A percentile compares a stretch with the other conserved stretches of the same genome.
Evolutionary conservation across 2,329 filamentous ascomycete species (phyloP).

Genomic region (Cercospora canescens): DNA sequence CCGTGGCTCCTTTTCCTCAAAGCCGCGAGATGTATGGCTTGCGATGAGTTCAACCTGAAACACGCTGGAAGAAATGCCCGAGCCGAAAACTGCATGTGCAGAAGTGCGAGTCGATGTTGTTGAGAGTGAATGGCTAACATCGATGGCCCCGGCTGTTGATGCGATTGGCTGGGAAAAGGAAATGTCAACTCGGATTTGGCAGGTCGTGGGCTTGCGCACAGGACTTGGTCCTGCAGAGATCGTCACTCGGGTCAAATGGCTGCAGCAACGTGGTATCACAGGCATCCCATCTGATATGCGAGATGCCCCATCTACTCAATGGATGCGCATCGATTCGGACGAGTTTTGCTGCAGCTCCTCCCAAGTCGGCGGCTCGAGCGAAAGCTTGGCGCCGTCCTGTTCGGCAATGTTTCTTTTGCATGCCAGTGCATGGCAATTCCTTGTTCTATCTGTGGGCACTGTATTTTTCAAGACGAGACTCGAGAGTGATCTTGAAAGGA

Average conservation of each 20-base stretch:
- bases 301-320: not conserved
- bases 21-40: slow-evolving; percentile 2
- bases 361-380: not conserved
- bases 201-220: not conserved
- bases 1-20: not conserved
- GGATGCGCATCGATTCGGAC: not conserved
- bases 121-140: not conserved
- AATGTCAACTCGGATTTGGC: slow-evolving; percentile 2
- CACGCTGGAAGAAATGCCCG: not conserved
- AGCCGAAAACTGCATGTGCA: slow-evolving; percentile 5
- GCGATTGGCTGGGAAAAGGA: not conserved
- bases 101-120: not conserved
- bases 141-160: not conserved
- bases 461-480: not conserved
- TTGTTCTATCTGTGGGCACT: not conserved
- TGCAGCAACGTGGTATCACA: not conserved
- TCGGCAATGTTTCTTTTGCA: not conserved
- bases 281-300: not conserved
- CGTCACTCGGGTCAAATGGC: not conserved
- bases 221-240: not conserved
- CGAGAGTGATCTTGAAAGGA: not conserved
- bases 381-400: not conserved
- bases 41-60: slow-evolving; percentile 1
- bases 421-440: not conserved
- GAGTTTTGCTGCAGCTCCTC: not conserved